phyloP scores from a whole-genome alignment of 495 filamentous ascomycete species.

The Letharia lupina region DNA sequence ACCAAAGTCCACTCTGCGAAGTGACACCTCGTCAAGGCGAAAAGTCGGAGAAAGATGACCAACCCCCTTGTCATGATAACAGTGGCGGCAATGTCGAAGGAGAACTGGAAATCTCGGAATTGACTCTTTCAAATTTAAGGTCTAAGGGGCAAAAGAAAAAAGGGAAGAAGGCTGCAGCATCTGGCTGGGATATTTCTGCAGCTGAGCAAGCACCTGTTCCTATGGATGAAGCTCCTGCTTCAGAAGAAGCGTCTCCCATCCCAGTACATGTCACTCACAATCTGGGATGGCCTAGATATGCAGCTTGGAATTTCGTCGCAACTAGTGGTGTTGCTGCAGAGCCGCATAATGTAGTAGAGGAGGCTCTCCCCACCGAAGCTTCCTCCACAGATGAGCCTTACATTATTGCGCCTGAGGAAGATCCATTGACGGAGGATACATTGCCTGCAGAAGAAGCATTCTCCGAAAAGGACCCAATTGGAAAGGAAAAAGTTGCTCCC shows the following conservation, averaged over 20 bases:
- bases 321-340: constrained; percentile 17
- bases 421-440: constrained; percentile 9
- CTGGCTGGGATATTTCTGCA: constrained; percentile 16
- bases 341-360: constrained; percentile 16
- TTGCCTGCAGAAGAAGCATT: constrained; percentile 18
- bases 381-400: constrained; percentile 13
- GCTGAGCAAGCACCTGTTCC: constrained; percentile 18
- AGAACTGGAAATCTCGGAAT: constrained; percentile 15
- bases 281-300: constrained; percentile 7
- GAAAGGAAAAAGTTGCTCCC: no score
- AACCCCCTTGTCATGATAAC: constrained; percentile 11
- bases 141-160: constrained; percentile 16
- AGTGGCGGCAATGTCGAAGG: constrained; percentile 4
- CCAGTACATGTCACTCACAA: constrained; percentile 15
- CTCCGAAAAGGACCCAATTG: constrained; percentile 11
- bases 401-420: constrained; percentile 17
- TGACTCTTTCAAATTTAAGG: constrained; percentile 10
- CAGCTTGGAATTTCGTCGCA: constrained; percentile 11
- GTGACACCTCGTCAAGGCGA: constrained; percentile 13
- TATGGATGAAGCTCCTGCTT: constrained; percentile 17
- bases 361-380: constrained; percentile 19
- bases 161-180: constrained; percentile 17
- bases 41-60: constrained; percentile 14
- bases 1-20: constrained; percentile 13
- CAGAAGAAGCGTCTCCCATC: constrained; percentile 11